These are phyloP conservation scores for Chenopodium formosanum DNA, from an alignment of 148 eudicot genomes.

Conservation along the genomic window DNA sequence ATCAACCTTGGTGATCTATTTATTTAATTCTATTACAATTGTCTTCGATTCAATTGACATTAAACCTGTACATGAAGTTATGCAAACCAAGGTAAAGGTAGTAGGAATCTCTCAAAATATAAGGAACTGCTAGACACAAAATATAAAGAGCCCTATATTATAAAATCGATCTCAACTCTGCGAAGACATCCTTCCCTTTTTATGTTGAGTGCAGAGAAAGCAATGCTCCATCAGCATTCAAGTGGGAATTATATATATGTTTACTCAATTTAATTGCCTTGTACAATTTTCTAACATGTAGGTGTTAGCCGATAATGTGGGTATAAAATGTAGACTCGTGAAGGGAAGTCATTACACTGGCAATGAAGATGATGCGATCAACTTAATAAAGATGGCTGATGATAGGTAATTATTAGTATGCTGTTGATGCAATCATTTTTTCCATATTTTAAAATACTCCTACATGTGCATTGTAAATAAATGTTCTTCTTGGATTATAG, in stretches of 20 bases:
- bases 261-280: background rate
- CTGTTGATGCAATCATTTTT: background rate
- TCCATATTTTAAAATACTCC: background rate
- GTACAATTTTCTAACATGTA: constrained; percentile 35
- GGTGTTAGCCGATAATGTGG: constrained; percentile 92
- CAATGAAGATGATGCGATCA: constrained; percentile 91
- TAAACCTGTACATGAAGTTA: background rate
- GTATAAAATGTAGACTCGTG: constrained; percentile 82
- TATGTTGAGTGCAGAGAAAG: no score
- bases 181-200: no score
- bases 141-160: background rate
- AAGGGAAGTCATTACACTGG: constrained; percentile 98
- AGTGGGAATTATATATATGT: no score
- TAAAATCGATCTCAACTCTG: no score
- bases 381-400: constrained; percentile 74
- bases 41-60: background rate
- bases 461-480: background rate
- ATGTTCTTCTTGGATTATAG: background rate
- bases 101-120: background rate
- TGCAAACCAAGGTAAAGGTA: background rate
- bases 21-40: background rate
- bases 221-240: no score
- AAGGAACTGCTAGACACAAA: background rate
- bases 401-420: constrained; percentile 50
- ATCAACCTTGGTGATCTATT: background rate